Evolutionary conservation across 192 early-diverging fungal genomes (phyloP).

Genomic region (Umbelopsis isabellina): DNA sequence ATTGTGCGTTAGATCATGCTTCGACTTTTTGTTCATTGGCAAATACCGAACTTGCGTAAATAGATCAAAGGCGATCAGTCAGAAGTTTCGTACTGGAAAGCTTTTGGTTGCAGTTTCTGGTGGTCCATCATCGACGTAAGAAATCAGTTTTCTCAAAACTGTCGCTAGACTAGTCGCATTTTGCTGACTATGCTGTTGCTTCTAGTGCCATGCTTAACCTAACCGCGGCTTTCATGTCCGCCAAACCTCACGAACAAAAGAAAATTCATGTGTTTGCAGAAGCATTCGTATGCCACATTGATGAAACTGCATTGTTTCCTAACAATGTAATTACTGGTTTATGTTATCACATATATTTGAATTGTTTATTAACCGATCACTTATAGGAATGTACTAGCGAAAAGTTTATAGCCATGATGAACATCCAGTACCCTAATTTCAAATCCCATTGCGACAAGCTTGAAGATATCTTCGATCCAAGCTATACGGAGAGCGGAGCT

Average conservation of each 20-base stretch:
- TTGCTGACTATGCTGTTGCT: neutral
- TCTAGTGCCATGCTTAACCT: conserved; percentile 68
- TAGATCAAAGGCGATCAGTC: conserved; percentile 47
- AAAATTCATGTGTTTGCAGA: conserved; percentile 64
- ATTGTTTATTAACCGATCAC: conserved; percentile 15
- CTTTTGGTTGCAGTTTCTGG: conserved; percentile 86
- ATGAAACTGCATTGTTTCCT: conserved; percentile 66
- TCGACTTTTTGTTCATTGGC: conserved; percentile 64
- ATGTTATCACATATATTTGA: neutral
- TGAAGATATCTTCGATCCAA: conserved; percentile 67
- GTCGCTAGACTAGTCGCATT: neutral
- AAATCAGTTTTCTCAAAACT: neutral
- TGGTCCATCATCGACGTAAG: conserved; percentile 77
- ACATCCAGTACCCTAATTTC: conserved; percentile 45
- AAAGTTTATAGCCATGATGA: conserved; percentile 45
- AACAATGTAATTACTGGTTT: conserved; percentile 24
- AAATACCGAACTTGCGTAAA: conserved; percentile 72
- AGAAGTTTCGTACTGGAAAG: conserved; percentile 45
- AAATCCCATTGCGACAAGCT: conserved; percentile 48
- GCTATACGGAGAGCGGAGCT: conserved; percentile 40
- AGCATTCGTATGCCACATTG: conserved; percentile 77
- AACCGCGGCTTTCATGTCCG: conserved; percentile 58
- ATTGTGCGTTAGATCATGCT: conserved; percentile 58
- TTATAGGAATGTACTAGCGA: conserved; percentile 37
- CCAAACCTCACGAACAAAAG: conserved; percentile 55